Evolutionary conservation across 164 flowering plant genomes (phyloP), one percentile per base, ranked within the genome.

Genomic region (Umbilicus rupestris): DNA sequence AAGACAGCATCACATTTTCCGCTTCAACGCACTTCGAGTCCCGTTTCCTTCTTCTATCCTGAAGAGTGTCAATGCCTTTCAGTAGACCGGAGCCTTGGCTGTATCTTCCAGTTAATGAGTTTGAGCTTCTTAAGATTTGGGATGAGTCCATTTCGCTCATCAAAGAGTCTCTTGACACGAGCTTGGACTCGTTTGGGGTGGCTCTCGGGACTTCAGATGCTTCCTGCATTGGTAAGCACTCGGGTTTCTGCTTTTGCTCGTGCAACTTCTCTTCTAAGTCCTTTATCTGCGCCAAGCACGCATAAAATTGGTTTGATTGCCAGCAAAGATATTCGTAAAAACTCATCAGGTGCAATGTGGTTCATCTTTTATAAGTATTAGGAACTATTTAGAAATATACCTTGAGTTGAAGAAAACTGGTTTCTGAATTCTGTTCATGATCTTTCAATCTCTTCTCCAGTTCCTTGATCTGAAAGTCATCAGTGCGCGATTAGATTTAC

Each of bases 181-280:
- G n/a, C 37, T 26, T 57, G 46, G 29, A 7, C 57, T 52, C 65
- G 7, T 26, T 42, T 24, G 73, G 73, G 22, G 71, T 68, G 60
- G 64, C 26, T 45, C 9, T 10, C 14, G 33, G 9, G 35, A 15
- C 68, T 57, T 70, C 76, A 49, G 74, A 29, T 8, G 69, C 29
- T 52, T 31, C 47, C 16, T 20, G 20, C 19, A 65, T 11, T 16
- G 45, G 52, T 20, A 62, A 39, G 17, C 4, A 2, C 49, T 67
- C 62, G 0, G 50, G 24, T 15, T 19, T 35, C 3, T 58, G 50
- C 33, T 58, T 44, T 24, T 68, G 64, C 57, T 57, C 45, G 29
- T 30, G 44, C 52, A 68, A 33, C 31, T 68, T 68, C 37, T 81
- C 85, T 68, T 87, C 88, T 28, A 89, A 89, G 66, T 87, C 93